Conservation (phyloP, 164 flowering plant genomes). For the Platanus orientalis region DNA sequence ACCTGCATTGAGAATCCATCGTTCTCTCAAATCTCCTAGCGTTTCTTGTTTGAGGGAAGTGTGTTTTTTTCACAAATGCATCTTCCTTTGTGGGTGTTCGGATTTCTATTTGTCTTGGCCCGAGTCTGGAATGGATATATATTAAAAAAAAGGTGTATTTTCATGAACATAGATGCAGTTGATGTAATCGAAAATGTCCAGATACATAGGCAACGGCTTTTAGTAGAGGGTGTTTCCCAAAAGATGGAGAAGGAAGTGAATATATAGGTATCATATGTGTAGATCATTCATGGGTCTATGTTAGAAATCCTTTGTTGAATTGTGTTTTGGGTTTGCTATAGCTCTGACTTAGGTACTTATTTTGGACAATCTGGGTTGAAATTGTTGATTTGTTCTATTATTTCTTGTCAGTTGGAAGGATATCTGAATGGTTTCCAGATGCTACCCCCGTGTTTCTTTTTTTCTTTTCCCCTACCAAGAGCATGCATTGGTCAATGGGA, state of each 20-base stretch:
- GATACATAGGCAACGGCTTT: conserved; percentile 1
- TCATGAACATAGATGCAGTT: conserved; percentile 6
- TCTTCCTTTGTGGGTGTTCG: conserved; percentile 13
- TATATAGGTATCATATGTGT: neutral
- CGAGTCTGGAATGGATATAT: neutral
- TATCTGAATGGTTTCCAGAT: conserved; percentile 2
- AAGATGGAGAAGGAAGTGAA: conserved; percentile 8
- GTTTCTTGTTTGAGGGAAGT: conserved; percentile 11
- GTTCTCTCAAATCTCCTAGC: conserved; percentile 13
- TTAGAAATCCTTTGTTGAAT: conserved; percentile 1
- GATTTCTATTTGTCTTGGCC: conserved; percentile 7
- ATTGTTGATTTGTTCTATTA: neutral
- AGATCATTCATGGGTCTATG: conserved; percentile 4
- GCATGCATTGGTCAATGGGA: neutral
- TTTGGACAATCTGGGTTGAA: too few relatives aligned
- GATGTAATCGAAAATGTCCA: neutral
- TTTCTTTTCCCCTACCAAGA: conserved; percentile 40
- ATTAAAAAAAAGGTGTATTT: neutral
- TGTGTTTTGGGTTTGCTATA: neutral
- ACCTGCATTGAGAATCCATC: conserved; percentile 27
- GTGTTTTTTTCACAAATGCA: conserved; percentile 4
- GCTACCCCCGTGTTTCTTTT: neutral
- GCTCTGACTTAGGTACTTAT: too few relatives aligned
- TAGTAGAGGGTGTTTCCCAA: neutral
- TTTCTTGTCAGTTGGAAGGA: neutral